Percentiles rank a stretch among this genome's conserved stretches.
These are phyloP conservation scores for Coemansia sp. DNA, from an alignment of 192 early-diverging fungal species.

Conservation along the genomic window DNA sequence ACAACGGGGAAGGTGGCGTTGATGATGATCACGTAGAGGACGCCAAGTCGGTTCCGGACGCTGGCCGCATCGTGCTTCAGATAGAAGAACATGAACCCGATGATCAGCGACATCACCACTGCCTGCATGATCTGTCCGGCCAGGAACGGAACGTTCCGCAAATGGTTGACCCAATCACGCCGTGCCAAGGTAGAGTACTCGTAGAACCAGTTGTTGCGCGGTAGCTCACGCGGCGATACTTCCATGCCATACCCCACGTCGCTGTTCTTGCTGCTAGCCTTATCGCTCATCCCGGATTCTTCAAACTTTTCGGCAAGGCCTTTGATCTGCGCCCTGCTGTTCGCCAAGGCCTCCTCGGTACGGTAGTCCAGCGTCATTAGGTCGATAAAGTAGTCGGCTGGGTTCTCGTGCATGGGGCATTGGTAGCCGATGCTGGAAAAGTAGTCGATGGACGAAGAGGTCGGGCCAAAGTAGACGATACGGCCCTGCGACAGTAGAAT, in stretches of 20 bases:
- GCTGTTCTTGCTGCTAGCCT: background rate
- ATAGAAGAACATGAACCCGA: slow-evolving; percentile 56
- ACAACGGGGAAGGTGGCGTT: slow-evolving; percentile 54
- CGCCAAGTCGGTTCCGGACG: slow-evolving; percentile 49
- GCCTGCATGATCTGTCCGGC: slow-evolving; percentile 28
- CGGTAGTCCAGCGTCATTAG: slow-evolving; percentile 55
- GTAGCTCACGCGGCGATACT: slow-evolving; percentile 13
- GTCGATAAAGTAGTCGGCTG: slow-evolving; percentile 68
- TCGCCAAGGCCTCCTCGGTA: slow-evolving; percentile 30
- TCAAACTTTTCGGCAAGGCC: slow-evolving; percentile 33
- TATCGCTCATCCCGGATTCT: slow-evolving; percentile 2
- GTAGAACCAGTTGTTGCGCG: slow-evolving; percentile 49
- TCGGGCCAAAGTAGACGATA: slow-evolving; percentile 56
- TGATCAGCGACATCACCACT: slow-evolving; percentile 46
- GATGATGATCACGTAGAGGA: slow-evolving; percentile 46
- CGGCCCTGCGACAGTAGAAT: slow-evolving; percentile 65
- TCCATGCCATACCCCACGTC: background rate
- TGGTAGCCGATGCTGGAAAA: slow-evolving; percentile 52
- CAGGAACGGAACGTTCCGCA: slow-evolving; percentile 39
- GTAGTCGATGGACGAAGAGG: slow-evolving; percentile 35
- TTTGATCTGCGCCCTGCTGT: slow-evolving; percentile 39
- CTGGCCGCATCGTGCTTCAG: slow-evolving; percentile 34
- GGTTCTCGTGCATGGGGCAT: slow-evolving; percentile 66
- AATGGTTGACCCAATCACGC: slow-evolving; percentile 46
- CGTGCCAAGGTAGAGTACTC: slow-evolving; percentile 50